Percentiles rank a stretch among this genome's conserved stretches.
These are phyloP conservation scores for Tylopilus sp. DNA, from an alignment of 1,284 basidiomycete species.

Conservation along the genomic window DNA sequence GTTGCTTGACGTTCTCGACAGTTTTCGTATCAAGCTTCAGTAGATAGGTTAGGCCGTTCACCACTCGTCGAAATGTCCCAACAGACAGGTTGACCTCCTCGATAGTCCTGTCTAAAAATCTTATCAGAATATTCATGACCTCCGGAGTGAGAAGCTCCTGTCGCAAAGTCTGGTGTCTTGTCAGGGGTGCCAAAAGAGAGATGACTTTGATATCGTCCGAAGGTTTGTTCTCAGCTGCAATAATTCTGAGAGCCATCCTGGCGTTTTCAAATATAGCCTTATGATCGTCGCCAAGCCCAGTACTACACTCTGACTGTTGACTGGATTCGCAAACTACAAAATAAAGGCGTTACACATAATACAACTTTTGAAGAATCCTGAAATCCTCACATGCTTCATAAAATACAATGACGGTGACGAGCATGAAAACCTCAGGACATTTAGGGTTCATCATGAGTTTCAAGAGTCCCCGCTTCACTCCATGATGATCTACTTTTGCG, in stretches of 20 bases:
- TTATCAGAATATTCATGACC: background rate
- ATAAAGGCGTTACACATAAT: background rate
- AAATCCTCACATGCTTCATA: slow-evolving; percentile 14
- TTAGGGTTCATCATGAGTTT: background rate
- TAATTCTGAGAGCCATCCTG: background rate
- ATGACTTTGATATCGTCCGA: slow-evolving; percentile 4
- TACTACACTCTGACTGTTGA: no score
- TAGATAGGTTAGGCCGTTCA: no score
- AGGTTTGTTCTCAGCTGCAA: background rate
- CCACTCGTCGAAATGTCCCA: no score
- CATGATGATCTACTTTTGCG: background rate
- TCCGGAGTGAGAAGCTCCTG: slow-evolving; percentile 1
- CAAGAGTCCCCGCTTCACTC: no score
- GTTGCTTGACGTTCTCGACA: no score
- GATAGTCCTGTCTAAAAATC: slow-evolving; percentile 1
- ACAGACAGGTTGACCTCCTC: no score
- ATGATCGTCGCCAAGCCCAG: background rate
- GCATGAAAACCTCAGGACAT: slow-evolving; percentile 1
- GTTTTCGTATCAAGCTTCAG: no score
- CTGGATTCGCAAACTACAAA: background rate
- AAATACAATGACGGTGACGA: slow-evolving; percentile 12
- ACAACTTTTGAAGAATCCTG: background rate
- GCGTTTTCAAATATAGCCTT: slow-evolving; percentile 3
- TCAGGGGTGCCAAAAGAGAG: slow-evolving; percentile 10
- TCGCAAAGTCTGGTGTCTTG: slow-evolving; percentile 4